Percentiles rank a stretch among this genome's conserved stretches.
Evolutionary conservation across 306 rosid genomes (phyloP).

Genomic region (Hippophae rhamnoides): DNA sequence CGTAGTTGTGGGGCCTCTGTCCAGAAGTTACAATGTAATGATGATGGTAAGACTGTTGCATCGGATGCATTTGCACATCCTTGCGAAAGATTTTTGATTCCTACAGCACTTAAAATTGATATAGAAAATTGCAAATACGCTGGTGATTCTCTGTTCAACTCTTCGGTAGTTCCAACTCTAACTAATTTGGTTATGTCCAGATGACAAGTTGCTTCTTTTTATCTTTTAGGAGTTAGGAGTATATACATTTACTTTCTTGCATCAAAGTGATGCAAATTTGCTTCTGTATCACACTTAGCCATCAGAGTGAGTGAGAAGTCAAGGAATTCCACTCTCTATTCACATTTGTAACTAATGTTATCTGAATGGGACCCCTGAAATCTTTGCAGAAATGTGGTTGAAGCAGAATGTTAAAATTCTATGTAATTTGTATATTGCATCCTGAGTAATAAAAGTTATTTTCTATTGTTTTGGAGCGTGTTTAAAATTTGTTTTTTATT

Average conservation of each 20-base stretch:
- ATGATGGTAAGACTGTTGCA: slow-evolving; percentile 12
- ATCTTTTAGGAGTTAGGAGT: slow-evolving; percentile 6
- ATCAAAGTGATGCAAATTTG: slow-evolving; percentile 37
- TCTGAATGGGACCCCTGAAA: slow-evolving; percentile 28
- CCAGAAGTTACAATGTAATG: slow-evolving; percentile 18
- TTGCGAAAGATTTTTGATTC: slow-evolving; percentile 38
- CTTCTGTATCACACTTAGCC: neutral
- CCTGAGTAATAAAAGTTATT: neutral
- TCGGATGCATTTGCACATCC: slow-evolving; percentile 20
- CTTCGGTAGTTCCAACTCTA: slow-evolving; percentile 63
- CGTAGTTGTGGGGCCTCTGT: slow-evolving; percentile 16
- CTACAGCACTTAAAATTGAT: slow-evolving; percentile 47
- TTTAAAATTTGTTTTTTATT: no score
- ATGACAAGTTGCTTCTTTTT: slow-evolving; percentile 19
- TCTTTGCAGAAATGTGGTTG: slow-evolving; percentile 28
- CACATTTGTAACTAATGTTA: slow-evolving; percentile 16
- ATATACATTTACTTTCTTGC: slow-evolving; percentile 15
- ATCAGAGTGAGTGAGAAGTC: slow-evolving; percentile 9
- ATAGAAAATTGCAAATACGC: slow-evolving; percentile 63
- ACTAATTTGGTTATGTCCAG: slow-evolving; percentile 83
- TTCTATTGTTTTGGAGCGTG: no score
- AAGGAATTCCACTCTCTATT: slow-evolving; percentile 24
- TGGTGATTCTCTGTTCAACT: slow-evolving; percentile 54
- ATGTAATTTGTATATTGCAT: slow-evolving; percentile 17
- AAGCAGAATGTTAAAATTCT: no score